A percentile compares a stretch with the other conserved stretches of the same genome.
phyloP scores from a whole-genome alignment of 164 flowering plant species.

The Paratinospora sagittata region DNA sequence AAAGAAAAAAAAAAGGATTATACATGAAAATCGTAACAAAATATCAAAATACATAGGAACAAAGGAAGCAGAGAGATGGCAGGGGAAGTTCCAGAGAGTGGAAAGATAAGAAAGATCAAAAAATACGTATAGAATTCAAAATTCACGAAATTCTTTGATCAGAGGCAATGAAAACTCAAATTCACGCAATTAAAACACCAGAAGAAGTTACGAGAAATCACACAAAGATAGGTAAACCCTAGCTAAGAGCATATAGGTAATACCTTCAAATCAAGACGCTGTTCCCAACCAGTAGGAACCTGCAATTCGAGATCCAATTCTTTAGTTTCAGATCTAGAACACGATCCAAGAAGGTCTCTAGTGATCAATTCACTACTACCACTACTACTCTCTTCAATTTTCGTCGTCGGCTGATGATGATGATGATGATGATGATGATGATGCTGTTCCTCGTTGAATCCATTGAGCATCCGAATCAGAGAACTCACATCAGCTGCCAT shows the following conservation, averaged over 20 bases:
- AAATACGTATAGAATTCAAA: too few species aligned
- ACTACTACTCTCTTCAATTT: conserved; percentile 11
- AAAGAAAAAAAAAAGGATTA: too few species aligned
- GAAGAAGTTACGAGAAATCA: background rate
- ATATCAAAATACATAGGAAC: background rate
- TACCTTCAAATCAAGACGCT: conserved; percentile 31
- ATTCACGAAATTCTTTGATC: too few species aligned
- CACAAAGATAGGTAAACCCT: background rate
- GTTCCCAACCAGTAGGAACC: conserved; percentile 51
- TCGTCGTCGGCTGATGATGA: too few species aligned
- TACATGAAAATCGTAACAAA: background rate
- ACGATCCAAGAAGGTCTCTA: conserved; percentile 56
- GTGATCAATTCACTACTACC: conserved; percentile 41
- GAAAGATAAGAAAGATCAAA: too few species aligned
- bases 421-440: too few species aligned
- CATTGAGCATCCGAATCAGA: conserved; percentile 31
- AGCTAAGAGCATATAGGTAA: too few species aligned
- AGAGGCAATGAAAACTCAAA: background rate
- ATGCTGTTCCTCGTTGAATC: conserved; percentile 27
- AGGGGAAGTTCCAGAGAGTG: background rate
- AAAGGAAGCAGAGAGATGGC: too few species aligned
- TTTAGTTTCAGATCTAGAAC: conserved; percentile 11
- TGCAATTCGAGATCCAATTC: conserved; percentile 81
- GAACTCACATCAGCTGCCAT: conserved; percentile 76
- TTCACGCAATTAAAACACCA: background rate